Base-by-base conservation (phyloP, 805 yeast species). In the Kluyveromyces lactis region DNA sequence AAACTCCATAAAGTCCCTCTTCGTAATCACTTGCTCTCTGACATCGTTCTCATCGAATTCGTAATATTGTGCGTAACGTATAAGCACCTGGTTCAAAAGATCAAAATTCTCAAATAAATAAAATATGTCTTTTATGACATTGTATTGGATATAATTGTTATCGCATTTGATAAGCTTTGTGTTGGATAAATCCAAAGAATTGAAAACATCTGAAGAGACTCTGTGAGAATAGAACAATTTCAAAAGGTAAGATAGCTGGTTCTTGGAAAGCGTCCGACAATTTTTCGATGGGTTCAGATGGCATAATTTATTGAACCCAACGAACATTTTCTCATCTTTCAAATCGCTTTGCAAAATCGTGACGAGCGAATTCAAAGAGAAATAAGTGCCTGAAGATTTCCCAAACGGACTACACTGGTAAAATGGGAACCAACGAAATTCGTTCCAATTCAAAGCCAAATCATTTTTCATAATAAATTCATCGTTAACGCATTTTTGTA, bases 291-390 rank as follows among this genome's bases (percentile, higher is more conserved):
- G 62, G 44, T 60, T 64, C 39, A 45, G 43, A 26, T 49, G 60
- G 7, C 57, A 52, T 18, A 55, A 41, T 27, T 45, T 52, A 31
- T 60, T 50, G 49, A 62, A 60, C 16, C 64, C 62, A 26, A 55
- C 46, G 26, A 47, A 47, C 5, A 67, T 44, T 42, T 60, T 64
- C 38, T 63, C 66, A 42, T 60, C 53, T 24, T 62, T 52, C 41
- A 68, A 51, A 40, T 68, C 73, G 31, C 53, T 62, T 43, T 67
- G 69, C n/a, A 68, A 36, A 30, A 67, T 57, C 0, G 69, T 59
- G 3, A 66, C 59, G n/a, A 67, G 47, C 2, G 70, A 64, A 43
- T 64, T 66, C 27, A 67, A 48, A 31, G 64, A 59, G 24, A 68
- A 44, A 41, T 53, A 58, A 10, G 62, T 43, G 18, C 56, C 54